Evolutionary conservation across 768 basidiomycete genomes (phyloP).

Genomic region (Sarcomyxa edulis): DNA sequence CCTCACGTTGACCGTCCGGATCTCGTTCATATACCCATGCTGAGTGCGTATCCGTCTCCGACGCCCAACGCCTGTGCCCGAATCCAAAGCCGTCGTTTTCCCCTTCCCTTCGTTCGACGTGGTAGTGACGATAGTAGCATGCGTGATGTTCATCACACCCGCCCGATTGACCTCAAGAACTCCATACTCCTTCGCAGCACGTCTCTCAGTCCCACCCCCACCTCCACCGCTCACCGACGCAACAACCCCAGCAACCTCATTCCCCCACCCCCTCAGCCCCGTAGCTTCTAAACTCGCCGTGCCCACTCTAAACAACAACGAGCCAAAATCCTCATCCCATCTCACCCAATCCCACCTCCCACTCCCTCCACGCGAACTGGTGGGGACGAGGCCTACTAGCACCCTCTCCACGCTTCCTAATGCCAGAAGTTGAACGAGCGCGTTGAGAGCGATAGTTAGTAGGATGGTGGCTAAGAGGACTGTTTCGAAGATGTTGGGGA

Average conservation of each 20-base stretch:
- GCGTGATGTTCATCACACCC: constrained; percentile 22
- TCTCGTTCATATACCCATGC: constrained; percentile 1
- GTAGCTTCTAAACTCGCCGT: constrained; percentile 76
- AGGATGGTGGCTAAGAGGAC: constrained; percentile 50
- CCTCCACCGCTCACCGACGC: constrained; percentile 1
- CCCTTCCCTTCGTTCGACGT: constrained; percentile 9
- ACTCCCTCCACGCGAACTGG: constrained; percentile 11
- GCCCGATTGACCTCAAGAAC: constrained; percentile 25
- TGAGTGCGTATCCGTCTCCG: not conserved
- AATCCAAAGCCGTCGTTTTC: constrained; percentile 4
- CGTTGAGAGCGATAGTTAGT: constrained; percentile 57
- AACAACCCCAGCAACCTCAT: constrained; percentile 59
- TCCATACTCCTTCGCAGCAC: constrained; percentile 14
- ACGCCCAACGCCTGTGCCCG: not conserved
- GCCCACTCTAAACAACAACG: constrained; percentile 65
- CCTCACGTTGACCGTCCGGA: constrained; percentile 10
- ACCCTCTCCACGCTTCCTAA: constrained; percentile 55
- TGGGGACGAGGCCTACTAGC: constrained; percentile 46
- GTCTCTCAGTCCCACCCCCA: not conserved
- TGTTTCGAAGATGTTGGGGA: constrained; percentile 71
- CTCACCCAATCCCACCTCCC: constrained; percentile 17
- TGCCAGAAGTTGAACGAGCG: constrained; percentile 59
- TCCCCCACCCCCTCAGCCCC: constrained; percentile 63
- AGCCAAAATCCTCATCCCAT: constrained; percentile 69
- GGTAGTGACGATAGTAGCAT: constrained; percentile 9